Base-by-base conservation (phyloP, 306 rosid genomes). In the Crataegus laevigata region DNA sequence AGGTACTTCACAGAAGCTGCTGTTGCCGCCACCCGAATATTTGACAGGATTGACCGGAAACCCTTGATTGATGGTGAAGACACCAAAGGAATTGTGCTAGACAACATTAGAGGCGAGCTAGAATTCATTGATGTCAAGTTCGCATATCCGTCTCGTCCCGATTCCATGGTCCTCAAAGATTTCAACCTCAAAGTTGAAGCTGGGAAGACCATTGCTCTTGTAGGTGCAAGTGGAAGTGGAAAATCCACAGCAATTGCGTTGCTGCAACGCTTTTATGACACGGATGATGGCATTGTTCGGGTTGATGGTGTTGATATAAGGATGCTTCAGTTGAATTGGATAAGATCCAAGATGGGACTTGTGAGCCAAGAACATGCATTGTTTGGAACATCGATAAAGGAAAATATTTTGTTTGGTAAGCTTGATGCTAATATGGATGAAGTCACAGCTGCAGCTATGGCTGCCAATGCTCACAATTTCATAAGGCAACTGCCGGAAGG, bases 311-410 rank as follows among this genome's bases (percentile, higher is more conserved):
- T 86, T 1, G 96, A 94, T 82, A 84, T 92, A 54, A 92, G 77
- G 65, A 74, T 87, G 42, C 75, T 94, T 12, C 84, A 89, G 19
- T 64, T 94, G 82, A 90, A 90, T 73, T 94, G 99, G 97, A 75
- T 90, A 3, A 86, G 99, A 78, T 88, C 83, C 32, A 80, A 89
- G 78, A 94, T 94, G 97, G 97, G 99, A 1, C 96, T 94, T 32
- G 99, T 94, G 8, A 92, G 97, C 76, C 99, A 94, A 82, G 99
- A 94, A 21, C 99, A 94, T 83, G 99, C 97, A 22, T 18, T 94
- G 82, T 94, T 94, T 83, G 99, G 96, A 29, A 94, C 99, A 21
- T 86, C 96, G 29, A 88, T 94, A 43, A 92, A 77, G 81, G 96
- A 92, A 40, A 94, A 94, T 57, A 90, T 94, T 69, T 79, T 89